Percentiles rank a stretch among this genome's conserved stretches.
Evolutionary conservation across 2,329 filamentous ascomycete genomes (phyloP).

Genomic region (Tolypocladium tundrense): DNA sequence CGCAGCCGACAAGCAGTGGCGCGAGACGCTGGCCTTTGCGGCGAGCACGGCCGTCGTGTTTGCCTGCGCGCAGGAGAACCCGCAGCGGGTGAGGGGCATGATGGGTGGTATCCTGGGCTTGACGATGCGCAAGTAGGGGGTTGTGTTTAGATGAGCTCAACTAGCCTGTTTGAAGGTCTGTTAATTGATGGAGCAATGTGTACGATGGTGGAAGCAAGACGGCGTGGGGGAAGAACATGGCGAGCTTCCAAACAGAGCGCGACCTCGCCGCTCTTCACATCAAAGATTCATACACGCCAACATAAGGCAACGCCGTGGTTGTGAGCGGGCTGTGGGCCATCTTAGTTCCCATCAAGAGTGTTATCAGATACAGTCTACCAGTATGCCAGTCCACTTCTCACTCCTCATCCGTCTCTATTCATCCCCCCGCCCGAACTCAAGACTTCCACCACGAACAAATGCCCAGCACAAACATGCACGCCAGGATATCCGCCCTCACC

Average conservation of each 20-base stretch:
- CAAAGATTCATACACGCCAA: background rate
- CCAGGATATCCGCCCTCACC: slow-evolving; percentile 62
- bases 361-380: background rate
- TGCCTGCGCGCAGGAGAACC: slow-evolving; percentile 54
- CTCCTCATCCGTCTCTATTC: background rate
- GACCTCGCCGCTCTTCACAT: background rate
- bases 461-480: slow-evolving; percentile 67
- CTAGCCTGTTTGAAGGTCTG: background rate
- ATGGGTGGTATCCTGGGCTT: slow-evolving; percentile 49
- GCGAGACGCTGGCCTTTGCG: slow-evolving; percentile 57
- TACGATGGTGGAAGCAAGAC: background rate
- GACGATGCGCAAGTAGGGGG: slow-evolving; percentile 30
- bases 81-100: slow-evolving; percentile 54
- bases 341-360: background rate
- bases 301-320: background rate
- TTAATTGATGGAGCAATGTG: background rate
- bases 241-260: background rate
- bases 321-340: background rate
- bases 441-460: slow-evolving; percentile 34
- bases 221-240: background rate
- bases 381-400: background rate
- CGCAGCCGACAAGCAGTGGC: slow-evolving; percentile 49
- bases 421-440: slow-evolving; percentile 4
- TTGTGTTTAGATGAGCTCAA: background rate
- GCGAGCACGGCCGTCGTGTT: slow-evolving; percentile 61